Evolutionary conservation across 257 asterid species (phyloP).

Genomic region (Nicotiana undulata): DNA sequence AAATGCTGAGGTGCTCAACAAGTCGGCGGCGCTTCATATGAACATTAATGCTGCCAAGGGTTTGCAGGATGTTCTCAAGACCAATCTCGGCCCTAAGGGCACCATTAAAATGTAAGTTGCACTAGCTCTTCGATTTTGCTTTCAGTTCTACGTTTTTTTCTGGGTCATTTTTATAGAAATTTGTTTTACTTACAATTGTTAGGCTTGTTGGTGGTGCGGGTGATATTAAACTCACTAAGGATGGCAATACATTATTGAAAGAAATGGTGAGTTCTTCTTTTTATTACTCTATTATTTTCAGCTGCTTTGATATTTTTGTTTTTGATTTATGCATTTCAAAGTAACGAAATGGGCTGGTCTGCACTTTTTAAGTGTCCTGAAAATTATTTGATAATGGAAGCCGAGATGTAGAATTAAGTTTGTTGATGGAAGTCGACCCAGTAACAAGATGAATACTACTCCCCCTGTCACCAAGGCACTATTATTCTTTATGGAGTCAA

Average conservation of each 20-base stretch:
- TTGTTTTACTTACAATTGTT: conserved; percentile 1
- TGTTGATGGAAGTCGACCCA: not conserved
- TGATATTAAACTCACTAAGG: conserved; percentile 96
- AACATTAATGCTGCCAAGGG: conserved; percentile 98
- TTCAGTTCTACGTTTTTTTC: not conserved
- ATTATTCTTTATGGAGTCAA: not conserved
- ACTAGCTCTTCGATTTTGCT: not conserved
- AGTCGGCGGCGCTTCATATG: conserved; percentile 97
- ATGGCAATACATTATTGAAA: conserved; percentile 85
- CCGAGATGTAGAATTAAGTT: not conserved
- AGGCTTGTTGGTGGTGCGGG: conserved; percentile 99
- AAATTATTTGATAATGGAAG: not conserved
- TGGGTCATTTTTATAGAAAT: not conserved
- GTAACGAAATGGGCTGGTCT: not conserved
- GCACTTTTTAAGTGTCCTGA: not conserved
- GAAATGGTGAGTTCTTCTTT: conserved; percentile 65
- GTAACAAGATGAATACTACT: not conserved
- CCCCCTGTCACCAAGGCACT: not conserved
- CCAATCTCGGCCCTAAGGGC: conserved; percentile 97
- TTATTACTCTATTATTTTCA: not conserved
- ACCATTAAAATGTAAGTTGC: conserved; percentile 72
- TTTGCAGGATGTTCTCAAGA: conserved; percentile 88
- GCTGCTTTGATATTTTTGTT: not conserved
- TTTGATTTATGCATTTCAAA: not conserved
- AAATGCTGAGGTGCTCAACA: conserved; percentile 98